Conservation (phyloP, 768 basidiomycete genomes). For the Megacollybia marginata region DNA sequence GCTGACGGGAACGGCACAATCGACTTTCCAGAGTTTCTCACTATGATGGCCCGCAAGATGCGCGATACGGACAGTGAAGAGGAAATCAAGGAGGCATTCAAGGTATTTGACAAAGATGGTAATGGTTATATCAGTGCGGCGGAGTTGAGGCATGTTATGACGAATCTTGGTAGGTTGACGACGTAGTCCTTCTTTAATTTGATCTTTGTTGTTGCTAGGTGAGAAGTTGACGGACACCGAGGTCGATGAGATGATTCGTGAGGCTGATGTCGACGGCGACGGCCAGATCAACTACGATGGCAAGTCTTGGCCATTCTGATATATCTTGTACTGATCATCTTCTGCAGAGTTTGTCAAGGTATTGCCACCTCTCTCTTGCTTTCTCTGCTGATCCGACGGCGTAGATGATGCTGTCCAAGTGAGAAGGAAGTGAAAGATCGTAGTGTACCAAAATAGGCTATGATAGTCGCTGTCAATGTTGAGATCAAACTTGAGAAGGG, state of each 20-base stretch:
- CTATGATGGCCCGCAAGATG: conserved; percentile 83
- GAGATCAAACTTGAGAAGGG: too few species aligned
- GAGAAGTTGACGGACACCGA: conserved; percentile 84
- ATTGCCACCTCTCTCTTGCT: conserved; percentile 8
- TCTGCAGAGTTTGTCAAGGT: conserved; percentile 71
- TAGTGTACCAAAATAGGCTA: too few species aligned
- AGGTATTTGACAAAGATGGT: conserved; percentile 94
- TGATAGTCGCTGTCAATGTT: too few species aligned
- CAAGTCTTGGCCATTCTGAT: conserved; percentile 14
- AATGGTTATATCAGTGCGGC: conserved; percentile 84
- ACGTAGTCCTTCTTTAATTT: background rate
- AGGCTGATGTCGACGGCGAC: conserved; percentile 91
- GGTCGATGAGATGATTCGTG: conserved; percentile 95
- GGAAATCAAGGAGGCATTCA: conserved; percentile 95
- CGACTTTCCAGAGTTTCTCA: conserved; percentile 78
- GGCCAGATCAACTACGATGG: conserved; percentile 90
- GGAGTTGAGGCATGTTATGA: conserved; percentile 90
- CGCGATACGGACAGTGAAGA: conserved; percentile 89
- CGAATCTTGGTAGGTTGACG: conserved; percentile 63
- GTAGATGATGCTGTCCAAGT: conserved; percentile 75
- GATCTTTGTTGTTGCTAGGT: conserved; percentile 31
- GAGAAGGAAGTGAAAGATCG: conserved; percentile 3
- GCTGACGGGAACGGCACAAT: conserved; percentile 83
- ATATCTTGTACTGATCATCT: background rate
- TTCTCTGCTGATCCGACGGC: conserved; percentile 5